These are phyloP conservation scores for Penicillium sp. DNA, from an alignment of 2,329 filamentous ascomycete genomes.

Conservation along the genomic window DNA sequence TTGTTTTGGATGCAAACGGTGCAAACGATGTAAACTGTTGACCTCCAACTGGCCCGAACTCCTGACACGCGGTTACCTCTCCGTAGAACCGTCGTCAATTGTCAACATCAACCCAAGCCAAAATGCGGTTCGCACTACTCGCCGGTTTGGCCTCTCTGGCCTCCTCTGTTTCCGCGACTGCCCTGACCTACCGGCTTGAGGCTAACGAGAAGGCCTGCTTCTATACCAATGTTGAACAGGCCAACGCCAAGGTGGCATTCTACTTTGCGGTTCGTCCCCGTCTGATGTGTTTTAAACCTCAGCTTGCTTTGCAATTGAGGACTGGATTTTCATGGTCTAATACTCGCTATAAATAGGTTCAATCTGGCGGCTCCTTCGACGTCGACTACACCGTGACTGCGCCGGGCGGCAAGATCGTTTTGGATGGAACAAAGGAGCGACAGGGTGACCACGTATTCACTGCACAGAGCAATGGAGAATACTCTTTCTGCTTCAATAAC, in stretches of 20 bases:
- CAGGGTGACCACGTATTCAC: constrained; percentile 99
- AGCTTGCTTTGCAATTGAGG: neutral
- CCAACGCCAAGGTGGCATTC: constrained; percentile 89
- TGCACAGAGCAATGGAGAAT: constrained; percentile 83
- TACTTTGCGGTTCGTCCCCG: constrained; percentile 84
- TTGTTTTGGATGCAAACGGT: constrained; percentile 33
- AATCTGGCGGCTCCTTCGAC: constrained; percentile 98
- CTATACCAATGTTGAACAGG: constrained; percentile 77
- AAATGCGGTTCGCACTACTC: constrained; percentile 69
- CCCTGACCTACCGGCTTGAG: constrained; percentile 87
- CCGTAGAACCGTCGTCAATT: constrained; percentile 11
- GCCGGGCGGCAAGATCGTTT: constrained; percentile 77
- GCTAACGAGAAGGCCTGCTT: constrained; percentile 97
- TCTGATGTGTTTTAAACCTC: neutral
- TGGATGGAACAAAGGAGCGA: constrained; percentile 86
- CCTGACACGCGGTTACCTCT: constrained; percentile 28
- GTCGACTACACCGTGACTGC: constrained; percentile 89
- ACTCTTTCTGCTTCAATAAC: constrained; percentile 98
- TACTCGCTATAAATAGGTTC: constrained; percentile 64
- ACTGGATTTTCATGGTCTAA: constrained; percentile 6
- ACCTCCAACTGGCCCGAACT: constrained; percentile 39
- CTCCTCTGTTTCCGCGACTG: constrained; percentile 78
- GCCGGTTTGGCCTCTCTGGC: constrained; percentile 72
- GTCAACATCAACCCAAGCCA: constrained; percentile 19
- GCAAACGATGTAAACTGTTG: constrained; percentile 37